Evolutionary conservation across 306 rosid genomes (phyloP).

Genomic region (Crotalaria pallida): DNA sequence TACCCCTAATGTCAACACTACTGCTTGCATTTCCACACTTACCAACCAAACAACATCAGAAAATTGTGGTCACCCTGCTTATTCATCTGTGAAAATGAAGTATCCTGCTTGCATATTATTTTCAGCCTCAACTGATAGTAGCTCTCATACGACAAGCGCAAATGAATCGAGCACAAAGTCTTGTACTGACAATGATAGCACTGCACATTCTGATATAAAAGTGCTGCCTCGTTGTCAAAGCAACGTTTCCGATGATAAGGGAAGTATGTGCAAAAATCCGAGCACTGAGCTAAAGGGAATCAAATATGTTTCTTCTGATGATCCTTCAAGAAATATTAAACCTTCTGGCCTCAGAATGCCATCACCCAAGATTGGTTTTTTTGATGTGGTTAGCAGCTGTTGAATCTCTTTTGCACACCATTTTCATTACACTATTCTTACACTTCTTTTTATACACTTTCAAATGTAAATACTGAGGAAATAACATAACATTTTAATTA

Average conservation of each 20-base stretch:
- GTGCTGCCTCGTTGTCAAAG: background rate
- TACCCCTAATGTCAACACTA: background rate
- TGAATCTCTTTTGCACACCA: background rate
- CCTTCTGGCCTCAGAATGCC: conserved; percentile 51
- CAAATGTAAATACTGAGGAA: too few relatives aligned
- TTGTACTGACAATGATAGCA: background rate
- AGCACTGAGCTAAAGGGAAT: background rate
- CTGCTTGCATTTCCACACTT: background rate
- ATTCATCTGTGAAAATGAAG: conserved; percentile 13
- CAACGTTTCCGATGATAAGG: background rate
- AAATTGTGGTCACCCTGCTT: background rate
- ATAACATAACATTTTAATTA: background rate
- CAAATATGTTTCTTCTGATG: conserved; percentile 2
- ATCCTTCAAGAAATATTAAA: conserved; percentile 17
- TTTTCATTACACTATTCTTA: too few relatives aligned
- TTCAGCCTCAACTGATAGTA: conserved; percentile 27
- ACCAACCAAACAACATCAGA: conserved; percentile 1
- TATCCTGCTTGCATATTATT: background rate
- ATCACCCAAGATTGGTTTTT: conserved; percentile 48
- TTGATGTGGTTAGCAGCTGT: conserved; percentile 40
- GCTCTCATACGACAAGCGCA: conserved; percentile 15
- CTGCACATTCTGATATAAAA: conserved; percentile 2
- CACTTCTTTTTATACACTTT: too few relatives aligned
- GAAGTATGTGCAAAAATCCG: background rate
- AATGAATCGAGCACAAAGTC: background rate